Conservation (phyloP, 2,329 filamentous ascomycete species). For the Thyridium curvatum region DNA sequence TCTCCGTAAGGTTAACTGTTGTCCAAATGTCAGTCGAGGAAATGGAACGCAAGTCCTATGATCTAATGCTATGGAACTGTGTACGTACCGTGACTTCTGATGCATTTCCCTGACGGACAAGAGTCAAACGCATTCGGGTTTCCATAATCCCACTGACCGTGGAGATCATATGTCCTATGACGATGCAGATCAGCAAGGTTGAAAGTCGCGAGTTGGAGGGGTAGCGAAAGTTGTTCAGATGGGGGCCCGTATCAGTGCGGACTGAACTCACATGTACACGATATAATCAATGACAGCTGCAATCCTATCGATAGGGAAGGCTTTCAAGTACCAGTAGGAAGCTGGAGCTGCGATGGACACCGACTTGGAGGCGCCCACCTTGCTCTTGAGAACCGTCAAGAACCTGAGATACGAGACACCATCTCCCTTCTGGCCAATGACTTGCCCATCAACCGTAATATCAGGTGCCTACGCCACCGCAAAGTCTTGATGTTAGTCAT, state of each 20-base stretch:
- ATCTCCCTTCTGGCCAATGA: constrained; percentile 12
- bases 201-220: too few relatives aligned
- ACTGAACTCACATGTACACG: constrained; percentile 24
- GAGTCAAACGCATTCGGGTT: constrained; percentile 2
- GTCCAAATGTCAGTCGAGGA: constrained; percentile 22
- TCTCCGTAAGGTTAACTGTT: constrained; percentile 30
- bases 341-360: constrained; percentile 19
- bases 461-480: too few relatives aligned
- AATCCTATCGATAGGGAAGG: constrained; percentile 21
- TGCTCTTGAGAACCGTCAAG: constrained; percentile 14
- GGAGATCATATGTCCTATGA: constrained; percentile 26
- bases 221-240: too few relatives aligned
- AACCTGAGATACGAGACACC: constrained; percentile 22
- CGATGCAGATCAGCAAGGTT: too few relatives aligned
- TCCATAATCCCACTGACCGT: constrained; percentile 31
- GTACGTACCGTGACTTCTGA: too few relatives aligned
- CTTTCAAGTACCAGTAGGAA: constrained; percentile 22
- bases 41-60: constrained; percentile 18
- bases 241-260: too few relatives aligned
- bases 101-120: background rate
- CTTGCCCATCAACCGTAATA: constrained; percentile 11
- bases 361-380: constrained; percentile 11
- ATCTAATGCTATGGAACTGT: constrained; percentile 3
- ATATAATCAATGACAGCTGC: constrained; percentile 21
- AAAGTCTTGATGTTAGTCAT: too few relatives aligned